phyloP scores from a whole-genome alignment of 2,329 filamentous ascomycete genomes.

The Stromatinia cepivora region DNA sequence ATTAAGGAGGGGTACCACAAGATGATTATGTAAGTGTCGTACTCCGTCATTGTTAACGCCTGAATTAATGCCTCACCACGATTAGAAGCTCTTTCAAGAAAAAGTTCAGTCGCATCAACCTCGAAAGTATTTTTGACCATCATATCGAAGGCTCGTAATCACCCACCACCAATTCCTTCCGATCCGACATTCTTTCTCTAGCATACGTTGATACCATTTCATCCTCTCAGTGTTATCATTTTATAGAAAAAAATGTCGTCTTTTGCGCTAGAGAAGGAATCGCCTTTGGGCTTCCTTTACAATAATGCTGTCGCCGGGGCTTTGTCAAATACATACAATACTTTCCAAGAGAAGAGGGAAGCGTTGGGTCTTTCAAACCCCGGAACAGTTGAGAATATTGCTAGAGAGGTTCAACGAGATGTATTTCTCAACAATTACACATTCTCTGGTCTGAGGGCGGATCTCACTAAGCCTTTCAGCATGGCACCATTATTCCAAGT shows the following conservation, averaged over 20 bases:
- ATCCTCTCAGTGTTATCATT: constrained; percentile 8
- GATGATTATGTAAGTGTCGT: constrained; percentile 6
- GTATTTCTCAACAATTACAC: constrained; percentile 95
- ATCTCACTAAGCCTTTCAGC: constrained; percentile 95
- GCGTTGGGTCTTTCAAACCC: constrained; percentile 89
- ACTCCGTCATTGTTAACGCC: constrained; percentile 16
- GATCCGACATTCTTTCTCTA: constrained; percentile 19
- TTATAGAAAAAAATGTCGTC: constrained; percentile 35
- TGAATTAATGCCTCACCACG: constrained; percentile 8
- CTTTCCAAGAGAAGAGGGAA: constrained; percentile 82
- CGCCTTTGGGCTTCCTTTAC: constrained; percentile 65
- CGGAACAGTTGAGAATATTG: constrained; percentile 85
- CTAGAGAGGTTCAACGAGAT: constrained; percentile 92
- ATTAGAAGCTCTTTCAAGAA: constrained; percentile 25
- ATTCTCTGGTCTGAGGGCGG: constrained; percentile 93
- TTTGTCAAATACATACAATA: constrained; percentile 74
- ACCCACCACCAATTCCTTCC: constrained; percentile 19
- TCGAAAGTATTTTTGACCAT: constrained; percentile 21
- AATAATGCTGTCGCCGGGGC: constrained; percentile 71
- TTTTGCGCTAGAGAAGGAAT: constrained; percentile 43
- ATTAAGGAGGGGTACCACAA: neutral
- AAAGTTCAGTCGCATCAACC: constrained; percentile 26
- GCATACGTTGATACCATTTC: neutral
- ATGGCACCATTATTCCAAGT: constrained; percentile 93
- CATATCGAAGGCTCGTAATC: constrained; percentile 13